phyloP scores from a whole-genome alignment of 192 early-diverging fungal genomes.

The Coemansia sp. region DNA sequence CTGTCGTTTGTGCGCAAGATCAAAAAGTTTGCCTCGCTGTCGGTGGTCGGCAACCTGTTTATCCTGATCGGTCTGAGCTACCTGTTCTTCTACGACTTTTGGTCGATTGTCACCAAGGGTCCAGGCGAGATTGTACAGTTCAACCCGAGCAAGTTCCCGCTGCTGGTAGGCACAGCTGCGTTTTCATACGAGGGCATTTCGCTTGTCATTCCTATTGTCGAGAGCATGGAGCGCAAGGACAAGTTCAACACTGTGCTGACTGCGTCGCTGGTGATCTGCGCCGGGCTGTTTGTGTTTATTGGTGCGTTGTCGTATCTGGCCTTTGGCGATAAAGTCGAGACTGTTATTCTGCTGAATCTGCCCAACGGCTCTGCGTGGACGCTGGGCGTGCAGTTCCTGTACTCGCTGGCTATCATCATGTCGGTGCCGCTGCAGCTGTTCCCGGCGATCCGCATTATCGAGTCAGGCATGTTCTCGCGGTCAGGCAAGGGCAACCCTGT shows the following conservation, averaged over 20 bases:
- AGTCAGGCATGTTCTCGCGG: conserved; percentile 78
- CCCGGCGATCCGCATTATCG: conserved; percentile 90
- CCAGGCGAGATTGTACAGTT: conserved; percentile 70
- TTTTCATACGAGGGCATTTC: conserved; percentile 91
- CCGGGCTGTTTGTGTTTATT: conserved; percentile 74
- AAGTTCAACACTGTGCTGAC: conserved; percentile 84
- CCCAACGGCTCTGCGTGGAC: conserved; percentile 68
- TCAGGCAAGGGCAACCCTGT: conserved; percentile 75
- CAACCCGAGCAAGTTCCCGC: conserved; percentile 77
- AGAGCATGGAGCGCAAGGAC: conserved; percentile 88
- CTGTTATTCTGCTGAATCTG: conserved; percentile 87
- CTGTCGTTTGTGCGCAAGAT: conserved; percentile 89
- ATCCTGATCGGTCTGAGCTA: conserved; percentile 86
- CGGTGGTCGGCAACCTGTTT: conserved; percentile 89
- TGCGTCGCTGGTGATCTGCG: conserved; percentile 74
- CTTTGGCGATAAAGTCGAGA: conserved; percentile 81
- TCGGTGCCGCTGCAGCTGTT: conserved; percentile 92
- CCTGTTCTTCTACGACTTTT: conserved; percentile 80
- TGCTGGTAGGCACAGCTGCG: conserved; percentile 94
- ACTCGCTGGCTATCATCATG: conserved; percentile 89
- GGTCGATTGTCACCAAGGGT: conserved; percentile 63
- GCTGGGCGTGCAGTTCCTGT: conserved; percentile 74
- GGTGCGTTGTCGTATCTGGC: conserved; percentile 83
- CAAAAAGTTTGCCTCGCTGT: conserved; percentile 81
- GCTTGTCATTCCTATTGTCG: conserved; percentile 70